Evolutionary conservation across 2,329 filamentous ascomycete species (phyloP), one percentile per base, ranked within the genome.

Genomic region (Fusarium tanahbumbuense): DNA sequence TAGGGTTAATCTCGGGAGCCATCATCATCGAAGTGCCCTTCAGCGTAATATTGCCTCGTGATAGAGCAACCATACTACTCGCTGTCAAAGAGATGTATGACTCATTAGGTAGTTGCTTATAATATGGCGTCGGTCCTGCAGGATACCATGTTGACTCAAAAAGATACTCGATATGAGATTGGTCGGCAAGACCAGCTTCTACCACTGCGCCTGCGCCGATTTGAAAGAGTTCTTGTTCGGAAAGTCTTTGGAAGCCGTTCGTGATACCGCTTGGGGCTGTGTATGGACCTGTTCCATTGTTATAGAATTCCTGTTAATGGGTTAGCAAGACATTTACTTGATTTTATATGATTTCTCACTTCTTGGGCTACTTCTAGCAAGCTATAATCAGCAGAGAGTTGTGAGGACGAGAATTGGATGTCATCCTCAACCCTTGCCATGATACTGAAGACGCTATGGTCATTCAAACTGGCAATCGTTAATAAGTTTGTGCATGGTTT

Each of bases 141-240:
- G 62, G 62, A n/a, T 65, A 59, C 53, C 62, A 64, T 13, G 56
- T 52, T 6, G 62, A 65, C 12, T 65, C 60, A n/a, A 65, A 64
- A 3, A 65, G 46, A 18, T 64, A 64, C 10, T 65, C 62, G 6
- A 65, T 45, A 10, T 63, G 55, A 10, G 60, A 64, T 6, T 63
- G 28, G 4, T 65, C 56, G 2, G n/a, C 25, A 9, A 65, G 62
- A 10, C 46, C 62, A 7, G 60, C 60, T 18, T 65, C 46, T 15
- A 59, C 18, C 11, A 65, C 46, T 8, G 60, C n/a, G 7, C 62
- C 20, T 5, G 60, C 62, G 0, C 60, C 60, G 16, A 65, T 64
- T 1, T 52, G 8, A 7, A 44, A 25, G 5, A 65, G 41, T 5
- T 65, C 28, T 8, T 64, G 18, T 2, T 16, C 20, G 2, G 62